phyloP scores from a whole-genome alignment of 140 eudicot genomes.

The Ambrosia hybrid region DNA sequence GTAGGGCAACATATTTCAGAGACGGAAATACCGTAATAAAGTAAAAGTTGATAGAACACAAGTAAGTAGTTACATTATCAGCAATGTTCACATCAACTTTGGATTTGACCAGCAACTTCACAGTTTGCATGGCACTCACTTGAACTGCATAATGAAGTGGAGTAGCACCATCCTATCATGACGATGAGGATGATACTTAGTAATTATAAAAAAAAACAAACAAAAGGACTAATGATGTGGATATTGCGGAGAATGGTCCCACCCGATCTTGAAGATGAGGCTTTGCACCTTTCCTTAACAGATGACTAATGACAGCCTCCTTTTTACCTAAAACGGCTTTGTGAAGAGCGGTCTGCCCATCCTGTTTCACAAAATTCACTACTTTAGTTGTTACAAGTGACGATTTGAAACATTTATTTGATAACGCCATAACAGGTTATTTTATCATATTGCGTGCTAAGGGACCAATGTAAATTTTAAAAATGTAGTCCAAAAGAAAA shows the following conservation, averaged over 20 bases:
- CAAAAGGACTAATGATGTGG: background rate
- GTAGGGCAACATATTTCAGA: conserved; percentile 8
- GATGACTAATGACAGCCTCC: conserved; percentile 91
- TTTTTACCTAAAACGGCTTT: conserved; percentile 73
- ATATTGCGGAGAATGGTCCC: conserved; percentile 22
- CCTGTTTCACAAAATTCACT: conserved; percentile 44
- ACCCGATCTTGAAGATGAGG: conserved; percentile 69
- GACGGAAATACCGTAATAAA: background rate
- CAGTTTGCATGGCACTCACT: conserved; percentile 93
- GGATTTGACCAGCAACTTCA: conserved; percentile 75
- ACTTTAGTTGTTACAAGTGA: background rate
- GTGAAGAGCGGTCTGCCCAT: conserved; percentile 83
- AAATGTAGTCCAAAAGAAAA: too few relatives aligned
- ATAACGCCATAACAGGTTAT: background rate
- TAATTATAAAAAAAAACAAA: conserved; percentile 14
- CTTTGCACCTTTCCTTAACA: conserved; percentile 86
- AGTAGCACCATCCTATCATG: conserved; percentile 76
- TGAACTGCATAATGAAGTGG: conserved; percentile 98
- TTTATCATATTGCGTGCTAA: too few relatives aligned
- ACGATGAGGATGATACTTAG: conserved; percentile 1
- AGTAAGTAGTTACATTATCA: conserved; percentile 64
- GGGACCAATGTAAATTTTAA: too few relatives aligned
- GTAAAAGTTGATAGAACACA: background rate
- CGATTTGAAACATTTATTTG: background rate
- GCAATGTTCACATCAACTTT: conserved; percentile 70